Evolutionary conservation across 345 rosid species (phyloP).

Genomic region (Moricandia arvensis): DNA sequence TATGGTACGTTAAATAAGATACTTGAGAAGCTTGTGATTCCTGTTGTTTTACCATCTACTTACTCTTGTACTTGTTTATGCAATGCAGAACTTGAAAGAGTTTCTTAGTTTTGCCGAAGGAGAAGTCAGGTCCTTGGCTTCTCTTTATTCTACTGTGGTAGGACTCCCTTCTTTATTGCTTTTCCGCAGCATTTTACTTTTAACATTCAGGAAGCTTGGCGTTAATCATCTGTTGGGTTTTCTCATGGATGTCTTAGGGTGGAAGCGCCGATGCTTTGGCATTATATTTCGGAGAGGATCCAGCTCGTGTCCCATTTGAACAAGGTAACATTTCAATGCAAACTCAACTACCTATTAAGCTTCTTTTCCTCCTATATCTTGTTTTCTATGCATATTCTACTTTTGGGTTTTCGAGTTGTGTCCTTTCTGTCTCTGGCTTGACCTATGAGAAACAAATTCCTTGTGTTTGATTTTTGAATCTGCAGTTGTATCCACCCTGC

Average conservation of each 20-base stretch:
- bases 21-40: neutral
- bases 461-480: constrained; percentile 21
- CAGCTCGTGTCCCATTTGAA: constrained; percentile 82
- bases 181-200: constrained; percentile 1
- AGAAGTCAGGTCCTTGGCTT: constrained; percentile 70
- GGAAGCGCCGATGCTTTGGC: constrained; percentile 81
- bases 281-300: constrained; percentile 87
- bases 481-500: constrained; percentile 78
- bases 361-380: constrained; percentile 3
- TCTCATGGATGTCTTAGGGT: constrained; percentile 51
- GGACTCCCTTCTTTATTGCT: constrained; percentile 25
- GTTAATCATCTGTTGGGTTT: neutral
- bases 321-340: constrained; percentile 52
- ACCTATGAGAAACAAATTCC: constrained; percentile 7
- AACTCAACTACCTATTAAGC: constrained; percentile 8
- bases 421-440: constrained; percentile 3
- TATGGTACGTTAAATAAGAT: constrained; percentile 43
- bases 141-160: constrained; percentile 72
- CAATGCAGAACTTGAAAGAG: constrained; percentile 61
- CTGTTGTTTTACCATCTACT: constrained; percentile 5
- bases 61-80: constrained; percentile 33
- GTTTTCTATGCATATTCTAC: neutral
- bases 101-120: constrained; percentile 71
- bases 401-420: neutral
- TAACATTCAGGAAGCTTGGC: neutral